Evolutionary conservation across 768 basidiomycete species (phyloP), one percentile per base, ranked within the genome.

Genomic region (Pholiota conissans): DNA sequence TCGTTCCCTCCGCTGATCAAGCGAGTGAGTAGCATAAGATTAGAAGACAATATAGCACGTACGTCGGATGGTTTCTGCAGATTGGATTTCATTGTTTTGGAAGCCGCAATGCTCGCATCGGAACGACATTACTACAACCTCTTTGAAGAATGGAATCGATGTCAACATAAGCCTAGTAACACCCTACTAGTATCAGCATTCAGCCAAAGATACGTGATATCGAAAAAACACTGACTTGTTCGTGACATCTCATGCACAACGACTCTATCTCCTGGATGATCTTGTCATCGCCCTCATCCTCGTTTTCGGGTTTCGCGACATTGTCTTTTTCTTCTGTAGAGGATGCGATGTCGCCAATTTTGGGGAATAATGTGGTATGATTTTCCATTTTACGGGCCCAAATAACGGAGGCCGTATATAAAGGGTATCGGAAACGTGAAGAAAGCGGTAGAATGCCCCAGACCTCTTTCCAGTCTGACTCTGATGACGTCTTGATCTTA

Each of bases 51-150:
- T 47, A 10, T 46, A 14, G 14, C 5, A 76, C 88, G 63, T 65
- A 92, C 95, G 85, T 79, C 90, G 82, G 55, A 96, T 95, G 50
- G 80, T 70, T 5, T 91, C 91, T 0, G 97, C 97, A 7, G 91
- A 85, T 66, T 98, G 94, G 45, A 96, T 88, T 74, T 98, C 96
- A 70, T 96, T 99, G 73, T 99, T 98, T 37, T 80, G 71, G 61
- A 79, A 73, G 8, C 94, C 95, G 65, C 97, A 99, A 66, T 94
- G 87, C 56, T 96, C 93, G 69, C 97, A 99, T 56, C 89, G 83
- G 77, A 99, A 99, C 35, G 93, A 95, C 86, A 96, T 94, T 59
- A 98, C 85, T 61, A 99, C 91, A 51, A 98, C 87, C 71, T 99
- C 93, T 45, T 85, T 80, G 78, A 98, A 98, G 78, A 87, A 98